Evolutionary conservation across 2,329 filamentous ascomycete genomes (phyloP).

Genomic region (Trichophyton mentagrophytes): DNA sequence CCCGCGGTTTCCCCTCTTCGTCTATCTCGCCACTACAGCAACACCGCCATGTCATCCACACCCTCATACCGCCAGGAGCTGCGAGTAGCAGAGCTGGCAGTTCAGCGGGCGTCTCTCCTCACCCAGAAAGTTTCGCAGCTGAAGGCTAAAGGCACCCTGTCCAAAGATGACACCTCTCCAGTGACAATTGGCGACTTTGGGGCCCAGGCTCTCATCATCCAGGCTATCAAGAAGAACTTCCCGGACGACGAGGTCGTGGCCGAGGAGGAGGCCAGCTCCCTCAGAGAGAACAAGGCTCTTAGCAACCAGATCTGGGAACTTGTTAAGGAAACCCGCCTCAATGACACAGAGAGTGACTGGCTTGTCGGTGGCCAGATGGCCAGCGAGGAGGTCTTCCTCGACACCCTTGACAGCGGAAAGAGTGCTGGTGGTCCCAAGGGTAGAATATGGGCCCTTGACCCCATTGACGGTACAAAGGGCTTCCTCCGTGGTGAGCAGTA

Average conservation of each 20-base stretch:
- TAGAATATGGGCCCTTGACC: slow-evolving; percentile 89
- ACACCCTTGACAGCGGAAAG: slow-evolving; percentile 44
- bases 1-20: slow-evolving; percentile 12
- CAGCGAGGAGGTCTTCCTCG: slow-evolving; percentile 49
- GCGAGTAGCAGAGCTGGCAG: slow-evolving; percentile 71
- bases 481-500: slow-evolving; percentile 95
- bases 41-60: slow-evolving; percentile 20
- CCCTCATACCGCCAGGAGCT: slow-evolving; percentile 60
- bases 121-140: slow-evolving; percentile 71
- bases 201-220: slow-evolving; percentile 90
- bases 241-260: slow-evolving; percentile 83
- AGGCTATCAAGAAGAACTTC: slow-evolving; percentile 78
- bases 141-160: slow-evolving; percentile 85
- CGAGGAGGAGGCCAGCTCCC: slow-evolving; percentile 78
- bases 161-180: slow-evolving; percentile 89
- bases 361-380: slow-evolving; percentile 57
- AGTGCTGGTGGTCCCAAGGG: slow-evolving; percentile 29
- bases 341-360: slow-evolving; percentile 51
- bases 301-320: slow-evolving; percentile 72
- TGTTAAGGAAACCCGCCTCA: slow-evolving; percentile 58
- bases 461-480: slow-evolving; percentile 95
- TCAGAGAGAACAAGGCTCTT: slow-evolving; percentile 58
- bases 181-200: slow-evolving; percentile 98
- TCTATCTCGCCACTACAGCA: slow-evolving; percentile 14
- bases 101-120: slow-evolving; percentile 66